phyloP scores from a whole-genome alignment of 352 stramenopile species.

The Pythium rhizo-oryzae region DNA sequence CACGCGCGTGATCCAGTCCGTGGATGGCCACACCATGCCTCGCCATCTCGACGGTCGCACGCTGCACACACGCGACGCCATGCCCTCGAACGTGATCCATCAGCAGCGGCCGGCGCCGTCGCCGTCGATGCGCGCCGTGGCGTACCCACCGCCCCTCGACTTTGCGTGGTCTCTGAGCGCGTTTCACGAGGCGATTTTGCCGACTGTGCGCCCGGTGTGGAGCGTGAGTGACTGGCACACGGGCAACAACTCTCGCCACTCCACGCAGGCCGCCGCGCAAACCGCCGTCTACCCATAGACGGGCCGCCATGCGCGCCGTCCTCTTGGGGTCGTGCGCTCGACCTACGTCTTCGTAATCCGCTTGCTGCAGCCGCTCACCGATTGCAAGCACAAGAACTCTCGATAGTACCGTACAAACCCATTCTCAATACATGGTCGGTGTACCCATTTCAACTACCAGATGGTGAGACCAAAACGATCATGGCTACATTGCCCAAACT shows the following conservation, averaged over 20 bases:
- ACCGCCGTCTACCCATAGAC: not conserved
- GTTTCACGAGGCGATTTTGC: not conserved
- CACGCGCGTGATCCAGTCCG: not conserved
- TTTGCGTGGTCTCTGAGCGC: not conserved
- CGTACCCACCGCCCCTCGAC: not conserved
- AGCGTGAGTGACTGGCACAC: not conserved
- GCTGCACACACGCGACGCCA: constrained; percentile 4
- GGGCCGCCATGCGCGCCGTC: too few species aligned
- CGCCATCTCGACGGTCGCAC: not conserved
- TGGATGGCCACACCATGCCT: not conserved
- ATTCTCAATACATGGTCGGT: too few species aligned
- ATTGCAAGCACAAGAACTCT: too few species aligned
- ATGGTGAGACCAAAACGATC: too few species aligned
- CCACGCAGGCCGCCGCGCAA: too few species aligned
- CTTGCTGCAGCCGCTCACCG: too few species aligned
- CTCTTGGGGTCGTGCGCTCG: too few species aligned
- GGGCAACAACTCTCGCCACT: not conserved
- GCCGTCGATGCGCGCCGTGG: not conserved
- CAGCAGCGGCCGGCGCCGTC: not conserved
- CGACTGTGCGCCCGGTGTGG: not conserved
- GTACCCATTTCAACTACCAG: too few species aligned
- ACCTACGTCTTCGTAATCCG: too few species aligned
- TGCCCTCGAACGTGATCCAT: not conserved
- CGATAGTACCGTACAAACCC: too few species aligned
- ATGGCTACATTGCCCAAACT: too few species aligned